These are phyloP conservation scores for Eucalyptus regnans DNA, from an alignment of 345 rosid species.

Conservation along the genomic window DNA sequence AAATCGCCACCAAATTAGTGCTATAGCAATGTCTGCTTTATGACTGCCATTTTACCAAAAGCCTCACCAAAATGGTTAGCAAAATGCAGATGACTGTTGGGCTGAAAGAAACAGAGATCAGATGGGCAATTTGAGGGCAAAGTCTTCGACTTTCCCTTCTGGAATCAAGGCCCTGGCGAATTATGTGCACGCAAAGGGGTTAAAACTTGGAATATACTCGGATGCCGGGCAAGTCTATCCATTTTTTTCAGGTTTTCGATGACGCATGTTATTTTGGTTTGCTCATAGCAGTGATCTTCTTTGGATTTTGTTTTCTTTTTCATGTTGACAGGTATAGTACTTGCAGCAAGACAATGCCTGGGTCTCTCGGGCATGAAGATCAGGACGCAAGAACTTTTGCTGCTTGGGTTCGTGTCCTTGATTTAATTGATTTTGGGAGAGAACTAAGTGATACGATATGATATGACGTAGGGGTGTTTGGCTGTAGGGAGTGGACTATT, in stretches of 20 bases:
- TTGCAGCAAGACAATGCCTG: slow-evolving; percentile 53
- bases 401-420: slow-evolving; percentile 22
- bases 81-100: slow-evolving; percentile 40
- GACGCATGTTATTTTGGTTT: background rate
- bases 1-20: background rate
- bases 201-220: slow-evolving; percentile 43
- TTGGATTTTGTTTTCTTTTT: background rate
- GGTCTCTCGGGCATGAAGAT: slow-evolving; percentile 43
- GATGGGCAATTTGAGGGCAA: slow-evolving; percentile 22
- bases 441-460: background rate
- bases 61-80: background rate
- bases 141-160: slow-evolving; percentile 28
- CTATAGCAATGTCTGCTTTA: background rate
- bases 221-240: slow-evolving; percentile 35
- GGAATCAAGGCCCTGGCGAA: slow-evolving; percentile 48
- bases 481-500: slow-evolving; percentile 23
- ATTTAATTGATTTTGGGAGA: background rate
- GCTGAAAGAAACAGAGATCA: slow-evolving; percentile 31
- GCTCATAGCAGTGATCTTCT: background rate
- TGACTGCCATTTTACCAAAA: background rate
- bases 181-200: slow-evolving; percentile 30
- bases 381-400: slow-evolving; percentile 47
- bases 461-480: background rate
- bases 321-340: slow-evolving; percentile 11
- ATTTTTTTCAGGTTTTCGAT: background rate